These are phyloP conservation scores for Podospora pseudopauciseta DNA, from an alignment of 495 filamentous ascomycete genomes.

Conservation along the genomic window DNA sequence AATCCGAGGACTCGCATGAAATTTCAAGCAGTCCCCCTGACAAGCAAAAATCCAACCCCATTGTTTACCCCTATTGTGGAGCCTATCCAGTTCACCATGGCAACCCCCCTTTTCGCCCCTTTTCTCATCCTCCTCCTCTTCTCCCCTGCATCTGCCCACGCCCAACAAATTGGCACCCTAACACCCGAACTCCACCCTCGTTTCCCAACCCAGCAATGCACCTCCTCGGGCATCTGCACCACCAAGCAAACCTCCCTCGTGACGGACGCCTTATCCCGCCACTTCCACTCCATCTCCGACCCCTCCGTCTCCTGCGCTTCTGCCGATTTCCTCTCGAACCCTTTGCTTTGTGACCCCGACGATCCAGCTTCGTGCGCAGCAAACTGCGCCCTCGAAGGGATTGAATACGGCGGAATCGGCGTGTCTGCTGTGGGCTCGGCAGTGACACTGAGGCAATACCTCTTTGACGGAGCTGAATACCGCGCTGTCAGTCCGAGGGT, in stretches of 20 bases:
- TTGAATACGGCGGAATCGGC: slow-evolving; percentile 46
- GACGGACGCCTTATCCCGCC: slow-evolving; percentile 48
- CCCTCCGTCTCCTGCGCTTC: slow-evolving; percentile 34
- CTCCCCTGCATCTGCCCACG: neutral
- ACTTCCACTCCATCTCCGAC: slow-evolving; percentile 42
- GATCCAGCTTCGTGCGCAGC: slow-evolving; percentile 43
- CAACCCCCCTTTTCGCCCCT: neutral
- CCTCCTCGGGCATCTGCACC: slow-evolving; percentile 44
- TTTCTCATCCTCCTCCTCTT: neutral
- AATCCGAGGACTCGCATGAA: neutral
- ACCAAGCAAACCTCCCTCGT: slow-evolving; percentile 44
- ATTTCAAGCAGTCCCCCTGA: neutral
- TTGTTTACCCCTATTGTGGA: neutral
- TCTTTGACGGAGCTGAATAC: slow-evolving; percentile 29
- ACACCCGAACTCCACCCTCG: slow-evolving; percentile 50
- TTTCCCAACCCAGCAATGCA: slow-evolving; percentile 49
- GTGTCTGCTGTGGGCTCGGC: slow-evolving; percentile 41
- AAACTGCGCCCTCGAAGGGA: slow-evolving; percentile 48
- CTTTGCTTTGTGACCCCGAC: slow-evolving; percentile 44
- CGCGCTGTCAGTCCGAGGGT: slow-evolving; percentile 50
- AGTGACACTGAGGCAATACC: slow-evolving; percentile 45
- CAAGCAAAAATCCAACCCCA: neutral
- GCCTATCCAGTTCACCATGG: neutral
- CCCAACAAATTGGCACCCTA: slow-evolving; percentile 28
- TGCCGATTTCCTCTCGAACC: slow-evolving; percentile 43